Conservation (phyloP, 2,329 filamentous ascomycete genomes). For the Ophiostoma triangulosporum region DNA sequence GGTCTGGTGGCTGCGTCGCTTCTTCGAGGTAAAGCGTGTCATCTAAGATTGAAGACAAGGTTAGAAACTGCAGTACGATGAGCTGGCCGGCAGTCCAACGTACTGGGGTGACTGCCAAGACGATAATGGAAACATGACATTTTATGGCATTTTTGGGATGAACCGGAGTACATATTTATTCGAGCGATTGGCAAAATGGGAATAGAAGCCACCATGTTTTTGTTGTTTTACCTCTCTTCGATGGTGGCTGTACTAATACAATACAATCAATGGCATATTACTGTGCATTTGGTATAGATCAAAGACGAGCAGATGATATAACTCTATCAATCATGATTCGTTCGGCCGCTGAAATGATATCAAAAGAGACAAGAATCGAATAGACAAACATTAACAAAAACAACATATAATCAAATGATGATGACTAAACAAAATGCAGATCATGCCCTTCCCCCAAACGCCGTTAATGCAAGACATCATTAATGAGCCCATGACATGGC, state of each 20-base stretch:
- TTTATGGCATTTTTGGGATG: not conserved
- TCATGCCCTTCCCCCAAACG: not conserved
- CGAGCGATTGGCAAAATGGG: not conserved
- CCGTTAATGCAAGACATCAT: not conserved
- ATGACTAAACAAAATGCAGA: not conserved
- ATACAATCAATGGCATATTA: not conserved
- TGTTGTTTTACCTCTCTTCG: not conserved
- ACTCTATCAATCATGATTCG: not conserved
- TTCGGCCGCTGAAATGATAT: too few species aligned
- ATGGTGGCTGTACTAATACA: not conserved
- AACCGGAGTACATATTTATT: not conserved
- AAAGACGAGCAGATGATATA: too few species aligned
- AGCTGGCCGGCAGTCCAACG: too few species aligned
- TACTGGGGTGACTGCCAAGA: not conserved
- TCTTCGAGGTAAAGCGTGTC: slow-evolving; percentile 76
- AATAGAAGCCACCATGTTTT: not conserved
- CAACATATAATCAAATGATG: not conserved
- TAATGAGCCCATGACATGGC: not conserved
- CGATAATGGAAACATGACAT: not conserved
- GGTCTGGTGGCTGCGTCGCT: slow-evolving; percentile 98
- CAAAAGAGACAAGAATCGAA: not conserved
- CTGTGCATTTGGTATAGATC: not conserved
- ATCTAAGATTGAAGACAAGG: too few species aligned
- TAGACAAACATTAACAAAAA: not conserved
- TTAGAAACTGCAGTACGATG: too few species aligned